A percentile compares a stretch with the other conserved stretches of the same genome.
These are phyloP conservation scores for Gnaphalium uliginosum DNA, from an alignment of 129 eudicot genomes.

Conservation along the genomic window DNA sequence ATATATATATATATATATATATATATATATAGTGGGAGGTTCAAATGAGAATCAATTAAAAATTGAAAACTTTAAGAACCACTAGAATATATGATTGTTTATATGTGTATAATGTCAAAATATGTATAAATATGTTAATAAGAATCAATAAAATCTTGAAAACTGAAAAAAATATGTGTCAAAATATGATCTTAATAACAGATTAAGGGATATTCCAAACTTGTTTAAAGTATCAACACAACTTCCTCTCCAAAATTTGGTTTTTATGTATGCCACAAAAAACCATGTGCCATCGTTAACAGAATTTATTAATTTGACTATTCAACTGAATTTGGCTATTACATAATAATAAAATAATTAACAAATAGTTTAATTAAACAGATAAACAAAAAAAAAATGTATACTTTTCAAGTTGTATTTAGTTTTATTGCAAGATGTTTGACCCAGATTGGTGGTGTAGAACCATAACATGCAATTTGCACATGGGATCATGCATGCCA, in stretches of 20 bases:
- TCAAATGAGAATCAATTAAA: no score
- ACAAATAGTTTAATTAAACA: not conserved
- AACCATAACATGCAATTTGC: conserved; percentile 38
- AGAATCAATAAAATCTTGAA: no score
- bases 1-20: no score
- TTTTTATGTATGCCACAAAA: not conserved
- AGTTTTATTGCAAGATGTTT: conserved; percentile 24
- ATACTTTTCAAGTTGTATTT: conserved; percentile 19
- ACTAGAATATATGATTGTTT: no score
- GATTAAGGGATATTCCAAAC: not conserved
- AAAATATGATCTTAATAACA: no score
- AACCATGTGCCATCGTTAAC: not conserved
- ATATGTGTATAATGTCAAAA: no score
- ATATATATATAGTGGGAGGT: no score
- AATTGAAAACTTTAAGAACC: no score
- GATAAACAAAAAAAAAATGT: not conserved
- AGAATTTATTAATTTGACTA: not conserved
- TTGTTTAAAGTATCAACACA: not conserved
- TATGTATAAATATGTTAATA: no score
- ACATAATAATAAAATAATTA: not conserved
- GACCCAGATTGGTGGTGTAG: conserved; percentile 33
- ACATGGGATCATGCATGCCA: conserved; percentile 47
- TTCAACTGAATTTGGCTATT: not conserved
- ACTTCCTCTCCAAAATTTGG: not conserved
- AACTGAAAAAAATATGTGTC: no score